Evolutionary conservation across 768 basidiomycete genomes (phyloP), one percentile per base, ranked within the genome.

Genomic region (Infundibulicybe gibba): DNA sequence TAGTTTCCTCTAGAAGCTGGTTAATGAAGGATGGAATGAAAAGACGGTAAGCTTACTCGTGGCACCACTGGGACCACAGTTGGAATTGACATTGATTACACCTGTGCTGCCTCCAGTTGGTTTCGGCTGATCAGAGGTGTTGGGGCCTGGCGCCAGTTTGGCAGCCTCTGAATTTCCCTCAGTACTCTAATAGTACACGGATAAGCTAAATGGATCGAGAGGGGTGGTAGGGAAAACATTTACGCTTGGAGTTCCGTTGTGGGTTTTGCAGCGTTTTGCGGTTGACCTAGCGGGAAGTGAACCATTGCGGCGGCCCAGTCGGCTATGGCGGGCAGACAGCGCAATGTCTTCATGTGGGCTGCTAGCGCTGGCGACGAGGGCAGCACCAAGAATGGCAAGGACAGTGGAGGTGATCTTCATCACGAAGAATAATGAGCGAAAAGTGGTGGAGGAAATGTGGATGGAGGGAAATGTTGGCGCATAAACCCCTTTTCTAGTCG

Each of bases 51-150:
- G 25, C 68, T 33, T 49, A 77, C 81, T 54, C 3, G 75, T 76
- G 45, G 83, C 79, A 54, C 79, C 72, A 53, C 59, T 71, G 47
- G 58, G 48, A 35, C 80, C 81, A 53, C 81, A 84, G 32, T 52
- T 51, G 19, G 64, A 63, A 11, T 54, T 37, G 45, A 75, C 65
- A n/a, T 61, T 58, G 50, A 78, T 65, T 40, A 75, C 39, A 20
- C 66, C 63, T 32, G 48, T 52, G 14, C 47, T 41, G 21, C 40
- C 38, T 3, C 25, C 25, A 8, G 25, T 25, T 25, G 25, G 8
- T 8, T 25, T 25, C 25, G 8, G 8, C 25, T 25, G 25, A 8
- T 25, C 8, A 25, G 25, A 25, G 25, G 25, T 25, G 25, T 4
- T 8, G 25, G 25, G 25, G 44, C 33, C 33, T 45, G 32, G 4